Base-by-base conservation (phyloP, 2,329 filamentous ascomycete genomes). In the Plenodomus biglobosus region DNA sequence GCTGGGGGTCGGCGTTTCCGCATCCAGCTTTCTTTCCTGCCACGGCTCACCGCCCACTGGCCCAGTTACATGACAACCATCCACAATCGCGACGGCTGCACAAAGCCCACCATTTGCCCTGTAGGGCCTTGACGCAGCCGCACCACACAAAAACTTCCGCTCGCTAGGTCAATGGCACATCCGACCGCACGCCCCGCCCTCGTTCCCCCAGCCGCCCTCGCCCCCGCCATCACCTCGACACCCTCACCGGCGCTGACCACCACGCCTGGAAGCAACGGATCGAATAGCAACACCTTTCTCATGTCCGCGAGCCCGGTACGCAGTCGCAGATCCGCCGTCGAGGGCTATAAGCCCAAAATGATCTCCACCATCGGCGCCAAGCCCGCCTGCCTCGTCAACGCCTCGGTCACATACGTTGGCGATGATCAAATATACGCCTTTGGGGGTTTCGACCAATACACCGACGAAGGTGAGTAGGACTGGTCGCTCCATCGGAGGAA, bases 371-470 rank as follows among this genome's bases (percentile, higher is more conserved):
- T 80, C 42, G 78, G 78, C 48, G 76, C 78, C 73, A 84, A 92
- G 58, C 94, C 94, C 32, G 92, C 94, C 30, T 97, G 92, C 68
- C 80, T 99, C 41, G 92, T 99, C 59, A 99, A 99, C 78, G 94
- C 94, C 43, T 97, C 94, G 1, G 92, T 97, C 52, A 99, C 94
- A n/a, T 96, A 96, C 72, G 96, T 94, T 66, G 92, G 92, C 50
- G 94, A 96, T 75, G 94, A 97, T 70, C 86, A 94, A 73, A 97
- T 99, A 62, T 97, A 95, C 73, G 94, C 92, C 10, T 99, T 99
- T 77, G 94, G 94, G 37, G 94, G 94, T 16, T 99, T 99, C 67
- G 94, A 99, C 69, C 92, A 97, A 73, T 97, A 96, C 69, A 99
- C 94, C 0, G 94, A 99, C 71, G 94, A 99, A 77, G 89, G 81